Evolutionary conservation across 2,329 filamentous ascomycete species (phyloP), one percentile per base, ranked within the genome.

Genomic region (Claviceps monticola): DNA sequence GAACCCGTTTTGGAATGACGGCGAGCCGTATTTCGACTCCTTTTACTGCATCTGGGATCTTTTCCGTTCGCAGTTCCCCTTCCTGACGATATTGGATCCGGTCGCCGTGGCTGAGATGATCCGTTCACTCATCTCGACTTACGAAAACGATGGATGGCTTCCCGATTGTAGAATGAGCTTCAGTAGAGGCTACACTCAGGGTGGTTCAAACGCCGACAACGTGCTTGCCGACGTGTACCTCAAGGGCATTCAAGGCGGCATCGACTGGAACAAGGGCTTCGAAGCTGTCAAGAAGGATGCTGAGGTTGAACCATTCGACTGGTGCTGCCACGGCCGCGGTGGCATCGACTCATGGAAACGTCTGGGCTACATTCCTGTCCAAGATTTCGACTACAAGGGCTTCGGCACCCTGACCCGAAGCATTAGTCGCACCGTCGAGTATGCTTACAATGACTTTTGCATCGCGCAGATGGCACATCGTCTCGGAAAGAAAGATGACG

Each of bases 21-120:
- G 69, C 2, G 82, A 86, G 61, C 83, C 83, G 0, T 88, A 87
- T 59, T 88, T 83, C 60, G 84, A 88, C 62, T 85, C 81, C 0
- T 86, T 83, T 58, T 89, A 88, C 63, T 88, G 83, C 57, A 80
- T 87, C 4, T 88, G 84, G 84, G 84, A 88, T 58, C 78, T 76
- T 0, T 87, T 84, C 56, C 72, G 84, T 21, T 82, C 78, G 38
- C 82, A 84, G 53, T 76, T 87, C 47, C 83, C 84, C 0, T 75
- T 88, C 19, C 68, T 89, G 34, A 85, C 82, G 0, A 70, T 89
- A 21, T 54, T 84, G 1, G 84, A 88, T 57, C 83, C 85, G 0
- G 55, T 66, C 0, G 75, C 79, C 1, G 78, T 86, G 50, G 75
- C 80, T 0, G 67, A 76, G 51, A 86, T 88, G 77, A 72, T 88